phyloP scores from a whole-genome alignment of 2,329 filamentous ascomycete species.

The Hypoxylon sp. region DNA sequence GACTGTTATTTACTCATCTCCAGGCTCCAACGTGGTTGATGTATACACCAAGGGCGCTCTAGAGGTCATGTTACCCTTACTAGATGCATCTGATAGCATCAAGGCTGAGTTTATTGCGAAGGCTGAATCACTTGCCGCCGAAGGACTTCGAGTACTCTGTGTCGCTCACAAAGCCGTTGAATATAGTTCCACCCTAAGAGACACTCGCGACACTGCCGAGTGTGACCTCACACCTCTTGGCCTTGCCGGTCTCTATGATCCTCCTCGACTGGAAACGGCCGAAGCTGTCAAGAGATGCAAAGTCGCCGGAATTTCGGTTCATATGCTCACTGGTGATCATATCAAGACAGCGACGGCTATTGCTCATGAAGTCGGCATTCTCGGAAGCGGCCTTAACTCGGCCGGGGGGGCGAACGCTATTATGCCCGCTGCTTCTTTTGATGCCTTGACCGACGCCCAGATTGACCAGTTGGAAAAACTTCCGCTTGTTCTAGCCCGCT shows the following conservation, averaged over 20 bases:
- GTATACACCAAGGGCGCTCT: constrained; percentile 73
- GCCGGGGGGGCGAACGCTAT: constrained; percentile 62
- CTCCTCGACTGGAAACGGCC: constrained; percentile 76
- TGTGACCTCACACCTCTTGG: constrained; percentile 74
- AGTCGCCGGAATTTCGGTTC: constrained; percentile 73
- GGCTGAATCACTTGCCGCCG: constrained; percentile 70
- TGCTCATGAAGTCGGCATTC: constrained; percentile 75
- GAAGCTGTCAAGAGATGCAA: constrained; percentile 72
- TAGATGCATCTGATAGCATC: constrained; percentile 63
- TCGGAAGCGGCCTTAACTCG: constrained; percentile 58
- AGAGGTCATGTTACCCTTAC: constrained; percentile 69
- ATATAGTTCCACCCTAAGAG: constrained; percentile 54
- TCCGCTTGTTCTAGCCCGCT: constrained; percentile 78
- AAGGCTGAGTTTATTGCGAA: constrained; percentile 64
- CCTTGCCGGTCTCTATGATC: constrained; percentile 80
- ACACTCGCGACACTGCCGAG: constrained; percentile 70
- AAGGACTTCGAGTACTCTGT: constrained; percentile 78
- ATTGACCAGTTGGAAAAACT: constrained; percentile 73
- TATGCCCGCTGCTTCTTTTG: constrained; percentile 75
- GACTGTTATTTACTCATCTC: constrained; percentile 74
- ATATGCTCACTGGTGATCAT: constrained; percentile 80
- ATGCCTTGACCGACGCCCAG: constrained; percentile 71
- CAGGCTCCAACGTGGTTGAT: constrained; percentile 55
- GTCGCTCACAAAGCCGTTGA: constrained; percentile 69
- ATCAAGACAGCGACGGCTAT: constrained; percentile 77